Evolutionary conservation across 805 yeast genomes (phyloP).

Genomic region (Starmerella stellata): DNA sequence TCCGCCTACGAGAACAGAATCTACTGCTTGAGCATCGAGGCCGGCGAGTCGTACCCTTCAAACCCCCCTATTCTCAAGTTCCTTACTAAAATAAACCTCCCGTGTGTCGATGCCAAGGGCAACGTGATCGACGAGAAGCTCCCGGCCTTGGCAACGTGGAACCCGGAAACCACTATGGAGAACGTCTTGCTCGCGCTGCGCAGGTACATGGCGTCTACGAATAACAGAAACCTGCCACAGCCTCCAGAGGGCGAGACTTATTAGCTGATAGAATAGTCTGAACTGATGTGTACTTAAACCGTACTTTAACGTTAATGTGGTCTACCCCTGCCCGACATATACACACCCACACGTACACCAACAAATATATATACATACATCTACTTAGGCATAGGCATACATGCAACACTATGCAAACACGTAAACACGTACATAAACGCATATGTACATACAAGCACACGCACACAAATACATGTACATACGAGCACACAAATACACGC

Average conservation of each 20-base stretch:
- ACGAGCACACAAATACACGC: too few species aligned
- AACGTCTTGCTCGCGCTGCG: slow-evolving; percentile 75
- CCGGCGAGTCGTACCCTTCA: slow-evolving; percentile 77
- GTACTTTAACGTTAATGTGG: too few species aligned
- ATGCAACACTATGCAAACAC: too few species aligned
- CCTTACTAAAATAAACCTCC: slow-evolving; percentile 69
- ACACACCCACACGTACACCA: too few species aligned
- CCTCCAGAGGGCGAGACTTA: slow-evolving; percentile 79
- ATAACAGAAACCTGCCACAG: slow-evolving; percentile 71
- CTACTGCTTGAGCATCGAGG: slow-evolving; percentile 60
- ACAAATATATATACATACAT: too few species aligned
- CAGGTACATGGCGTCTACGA: slow-evolving; percentile 61
- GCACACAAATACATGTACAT: too few species aligned
- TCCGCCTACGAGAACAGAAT: slow-evolving; percentile 81
- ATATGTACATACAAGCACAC: too few species aligned
- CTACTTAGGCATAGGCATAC: too few species aligned
- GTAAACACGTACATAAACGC: too few species aligned
- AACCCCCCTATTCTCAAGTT: slow-evolving; percentile 71
- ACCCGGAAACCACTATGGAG: slow-evolving; percentile 80
- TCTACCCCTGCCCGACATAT: too few species aligned
- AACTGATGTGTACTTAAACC: too few species aligned
- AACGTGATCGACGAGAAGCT: slow-evolving; percentile 35
- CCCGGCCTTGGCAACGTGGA: slow-evolving; percentile 66
- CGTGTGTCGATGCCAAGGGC: slow-evolving; percentile 65
- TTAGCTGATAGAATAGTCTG: too few species aligned